Conservation (phyloP, 2,329 filamentous ascomycete species). For the Sporothrix curviconia region DNA sequence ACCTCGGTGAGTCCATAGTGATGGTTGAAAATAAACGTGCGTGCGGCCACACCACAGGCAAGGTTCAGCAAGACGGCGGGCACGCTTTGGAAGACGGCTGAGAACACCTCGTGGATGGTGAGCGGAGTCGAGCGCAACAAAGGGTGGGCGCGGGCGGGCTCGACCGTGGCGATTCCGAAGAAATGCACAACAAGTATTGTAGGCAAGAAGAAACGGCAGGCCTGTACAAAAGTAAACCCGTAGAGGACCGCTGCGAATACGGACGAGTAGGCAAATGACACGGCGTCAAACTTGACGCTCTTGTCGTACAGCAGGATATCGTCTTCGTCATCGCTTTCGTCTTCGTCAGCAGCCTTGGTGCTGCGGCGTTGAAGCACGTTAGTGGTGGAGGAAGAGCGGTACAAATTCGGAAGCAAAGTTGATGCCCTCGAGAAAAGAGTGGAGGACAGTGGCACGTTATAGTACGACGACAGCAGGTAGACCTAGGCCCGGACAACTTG, state of each 20-base stretch:
- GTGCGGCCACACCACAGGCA: conserved; percentile 39
- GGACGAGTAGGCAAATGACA: conserved; percentile 47
- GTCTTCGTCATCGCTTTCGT: background rate
- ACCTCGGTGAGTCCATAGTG: background rate
- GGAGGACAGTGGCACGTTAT: conserved; percentile 45
- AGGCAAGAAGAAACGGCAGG: conserved; percentile 65
- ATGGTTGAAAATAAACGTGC: conserved; percentile 63
- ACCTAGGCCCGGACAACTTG: conserved; percentile 40
- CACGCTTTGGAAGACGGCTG: background rate
- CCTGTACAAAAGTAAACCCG: conserved; percentile 62
- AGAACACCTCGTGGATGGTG: background rate
- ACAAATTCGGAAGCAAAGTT: conserved; percentile 7
- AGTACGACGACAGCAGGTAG: conserved; percentile 73
- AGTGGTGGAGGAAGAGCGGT: conserved; percentile 5
- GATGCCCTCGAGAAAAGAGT: background rate
- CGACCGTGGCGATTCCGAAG: conserved; percentile 60
- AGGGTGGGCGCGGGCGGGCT: conserved; percentile 41
- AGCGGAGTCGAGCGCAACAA: background rate
- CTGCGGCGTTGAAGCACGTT: too few relatives aligned
- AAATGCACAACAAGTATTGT: conserved; percentile 69
- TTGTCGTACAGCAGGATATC: too few relatives aligned
- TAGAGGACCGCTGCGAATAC: conserved; percentile 68
- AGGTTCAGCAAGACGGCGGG: background rate
- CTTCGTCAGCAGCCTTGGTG: background rate
- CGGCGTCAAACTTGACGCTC: too few relatives aligned